Conservation (phyloP, 2,329 filamentous ascomycete species). For the Botrytis porri region DNA sequence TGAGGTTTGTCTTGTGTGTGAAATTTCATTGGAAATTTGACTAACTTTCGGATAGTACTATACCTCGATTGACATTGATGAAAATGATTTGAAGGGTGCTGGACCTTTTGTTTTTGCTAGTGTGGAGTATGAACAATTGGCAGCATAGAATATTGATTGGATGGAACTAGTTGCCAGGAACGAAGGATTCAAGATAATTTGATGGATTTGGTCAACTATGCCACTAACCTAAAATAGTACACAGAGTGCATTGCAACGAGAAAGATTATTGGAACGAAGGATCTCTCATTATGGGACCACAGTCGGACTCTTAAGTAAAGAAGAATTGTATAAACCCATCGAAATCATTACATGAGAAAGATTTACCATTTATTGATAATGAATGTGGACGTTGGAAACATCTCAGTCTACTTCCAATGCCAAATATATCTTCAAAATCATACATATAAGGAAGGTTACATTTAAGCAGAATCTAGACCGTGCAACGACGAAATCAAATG, state of each 20-base stretch:
- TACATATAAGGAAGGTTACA: neutral
- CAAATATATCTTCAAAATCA: neutral
- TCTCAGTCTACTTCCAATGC: neutral
- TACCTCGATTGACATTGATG: conserved; percentile 22
- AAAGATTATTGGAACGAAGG: neutral
- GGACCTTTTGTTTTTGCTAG: conserved; percentile 32
- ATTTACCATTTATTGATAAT: neutral
- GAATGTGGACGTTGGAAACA: neutral
- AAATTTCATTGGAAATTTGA: neutral
- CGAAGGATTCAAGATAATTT: neutral
- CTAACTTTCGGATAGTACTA: conserved; percentile 27
- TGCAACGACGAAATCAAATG: neutral
- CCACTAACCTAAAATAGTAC: neutral
- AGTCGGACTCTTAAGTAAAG: neutral
- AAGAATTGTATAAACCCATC: neutral
- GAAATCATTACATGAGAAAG: neutral
- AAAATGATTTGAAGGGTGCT: conserved; percentile 32
- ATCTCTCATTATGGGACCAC: neutral
- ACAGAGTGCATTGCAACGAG: neutral
- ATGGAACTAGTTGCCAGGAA: neutral
- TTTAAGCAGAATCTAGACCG: neutral
- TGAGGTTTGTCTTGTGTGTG: conserved; percentile 24
- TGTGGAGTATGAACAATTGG: conserved; percentile 26
- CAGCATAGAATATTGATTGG: neutral
- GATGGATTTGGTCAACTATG: neutral